Evolutionary conservation across 2,329 filamentous ascomycete species (phyloP), one percentile per base, ranked within the genome.

Genomic region (Aureobasidium sp.): DNA sequence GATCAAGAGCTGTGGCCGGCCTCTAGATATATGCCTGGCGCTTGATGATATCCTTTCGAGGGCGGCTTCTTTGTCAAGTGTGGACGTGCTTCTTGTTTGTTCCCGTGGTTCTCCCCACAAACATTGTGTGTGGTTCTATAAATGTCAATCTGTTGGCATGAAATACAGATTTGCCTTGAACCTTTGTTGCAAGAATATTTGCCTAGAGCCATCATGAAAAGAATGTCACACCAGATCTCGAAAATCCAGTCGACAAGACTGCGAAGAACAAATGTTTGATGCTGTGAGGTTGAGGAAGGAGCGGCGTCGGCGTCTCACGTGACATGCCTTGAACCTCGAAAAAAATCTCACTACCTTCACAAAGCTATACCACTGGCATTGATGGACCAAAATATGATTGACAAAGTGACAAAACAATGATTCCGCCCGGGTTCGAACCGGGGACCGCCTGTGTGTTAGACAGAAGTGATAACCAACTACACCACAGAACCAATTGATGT

Each of bases 381-480:
- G 15, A 7, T 36, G 31, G 17, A 37, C 12, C 34, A 53, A 29
- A 53, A 39, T n/a, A n/a, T n/a, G 14, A 31, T 15, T 42, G 5
- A 2, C 8, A 7, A 8, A 2, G 22, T 15, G 29, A n/a, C 53
- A 57, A 61, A 61, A 61, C 15, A 31, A 52, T 61, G 57, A 61
- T 61, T 61, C 57, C 57, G 45, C 45, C 37, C 36, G 37, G 57
- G 47, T 31, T 61, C 57, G 57, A 61, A 61, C 57, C 37, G 36
- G 37, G 45, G 57, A 61, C 57, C 57, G 57, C 57, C 57, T 61
- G 57, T 60, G 57, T 60, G 57, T 60, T 60, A 60, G 57, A 60
- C 57, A 60, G 57, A 60, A 60, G 57, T 60, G 57, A 60, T 61
- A 61, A 61, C 58, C 58, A 61, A 61, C 58, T 61, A 61, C 58